phyloP scores from a whole-genome alignment of 2,329 filamentous ascomycete genomes.

The Claviceps fusiformis region DNA sequence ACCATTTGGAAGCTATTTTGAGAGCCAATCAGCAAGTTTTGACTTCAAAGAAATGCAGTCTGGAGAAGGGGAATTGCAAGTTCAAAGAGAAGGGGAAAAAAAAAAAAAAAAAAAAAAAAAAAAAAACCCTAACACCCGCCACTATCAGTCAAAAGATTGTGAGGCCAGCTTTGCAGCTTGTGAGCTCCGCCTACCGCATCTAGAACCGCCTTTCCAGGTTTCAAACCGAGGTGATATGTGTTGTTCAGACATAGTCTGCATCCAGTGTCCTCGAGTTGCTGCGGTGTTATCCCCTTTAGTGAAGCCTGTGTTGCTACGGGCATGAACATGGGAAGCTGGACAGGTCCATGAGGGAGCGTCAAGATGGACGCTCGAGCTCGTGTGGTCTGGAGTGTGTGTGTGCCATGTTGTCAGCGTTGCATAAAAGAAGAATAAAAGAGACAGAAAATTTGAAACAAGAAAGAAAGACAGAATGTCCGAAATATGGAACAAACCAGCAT shows the following conservation, averaged over 20 bases:
- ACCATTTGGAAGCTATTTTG: constrained; percentile 91
- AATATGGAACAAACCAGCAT: no score
- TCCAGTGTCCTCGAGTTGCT: constrained; percentile 78
- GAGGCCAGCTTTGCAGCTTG: constrained; percentile 84
- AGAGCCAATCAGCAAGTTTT: not conserved
- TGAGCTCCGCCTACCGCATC: constrained; percentile 85
- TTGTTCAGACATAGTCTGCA: constrained; percentile 94
- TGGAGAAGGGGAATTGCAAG: not conserved
- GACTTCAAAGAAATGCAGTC: not conserved
- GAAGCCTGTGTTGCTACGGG: constrained; percentile 95
- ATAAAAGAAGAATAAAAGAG: no score
- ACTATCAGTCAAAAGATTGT: constrained; percentile 83
- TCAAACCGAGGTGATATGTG: constrained; percentile 91
- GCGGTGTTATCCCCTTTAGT: constrained; percentile 83
- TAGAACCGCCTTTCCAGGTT: constrained; percentile 81
- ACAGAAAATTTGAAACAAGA: no score
- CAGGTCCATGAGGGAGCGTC: constrained; percentile 79
- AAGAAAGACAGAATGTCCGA: no score
- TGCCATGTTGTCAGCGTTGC: not conserved
- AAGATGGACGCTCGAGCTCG: constrained; percentile 83
- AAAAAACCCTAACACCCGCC: constrained; percentile 41
- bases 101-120: not conserved
- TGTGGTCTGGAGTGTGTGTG: constrained; percentile 51
- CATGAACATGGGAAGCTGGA: constrained; percentile 93
- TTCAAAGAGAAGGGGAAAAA: not conserved